A percentile compares a stretch with the other conserved stretches of the same genome.
phyloP scores from a whole-genome alignment of 495 filamentous ascomycete genomes.

The Neurospora sp. region DNA sequence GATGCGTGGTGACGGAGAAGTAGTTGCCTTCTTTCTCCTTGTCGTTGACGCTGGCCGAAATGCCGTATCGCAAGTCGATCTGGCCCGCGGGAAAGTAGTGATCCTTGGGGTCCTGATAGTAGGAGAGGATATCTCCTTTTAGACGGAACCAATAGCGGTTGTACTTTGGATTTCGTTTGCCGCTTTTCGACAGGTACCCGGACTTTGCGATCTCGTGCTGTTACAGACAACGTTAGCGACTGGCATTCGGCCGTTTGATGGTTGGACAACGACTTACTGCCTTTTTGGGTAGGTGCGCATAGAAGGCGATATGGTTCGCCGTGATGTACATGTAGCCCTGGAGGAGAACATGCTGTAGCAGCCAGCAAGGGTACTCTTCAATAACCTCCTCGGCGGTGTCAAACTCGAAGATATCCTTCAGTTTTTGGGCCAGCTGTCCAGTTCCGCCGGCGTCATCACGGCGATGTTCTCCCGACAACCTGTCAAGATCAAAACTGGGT shows the following conservation, averaged over 20 bases:
- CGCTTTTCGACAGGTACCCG: slow-evolving; percentile 81
- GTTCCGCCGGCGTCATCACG: slow-evolving; percentile 25
- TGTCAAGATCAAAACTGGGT: slow-evolving; percentile 42
- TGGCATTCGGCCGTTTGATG: neutral
- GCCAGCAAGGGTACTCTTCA: slow-evolving; percentile 88
- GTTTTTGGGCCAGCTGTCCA: slow-evolving; percentile 48
- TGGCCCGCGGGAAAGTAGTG: slow-evolving; percentile 87
- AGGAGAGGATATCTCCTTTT: slow-evolving; percentile 91
- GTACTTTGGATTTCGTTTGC: slow-evolving; percentile 79
- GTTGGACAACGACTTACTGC: slow-evolving; percentile 40
- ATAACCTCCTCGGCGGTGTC: slow-evolving; percentile 76
- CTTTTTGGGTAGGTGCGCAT: slow-evolving; percentile 91
- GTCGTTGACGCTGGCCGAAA: slow-evolving; percentile 64
- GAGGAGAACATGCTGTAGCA: slow-evolving; percentile 83
- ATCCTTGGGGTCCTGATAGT: slow-evolving; percentile 74
- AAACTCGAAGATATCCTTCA: slow-evolving; percentile 87
- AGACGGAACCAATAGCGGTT: slow-evolving; percentile 95
- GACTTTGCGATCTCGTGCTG: slow-evolving; percentile 74
- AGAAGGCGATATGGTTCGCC: slow-evolving; percentile 87
- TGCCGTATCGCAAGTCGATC: slow-evolving; percentile 86
- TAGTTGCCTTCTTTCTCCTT: slow-evolving; percentile 66
- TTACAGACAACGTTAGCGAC: slow-evolving; percentile 19
- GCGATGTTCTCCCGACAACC: slow-evolving; percentile 20
- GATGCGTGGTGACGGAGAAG: slow-evolving; percentile 74
- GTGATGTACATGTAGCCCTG: slow-evolving; percentile 98